phyloP scores from a whole-genome alignment of 768 basidiomycete genomes.

The Phlegmacium glaucopus region DNA sequence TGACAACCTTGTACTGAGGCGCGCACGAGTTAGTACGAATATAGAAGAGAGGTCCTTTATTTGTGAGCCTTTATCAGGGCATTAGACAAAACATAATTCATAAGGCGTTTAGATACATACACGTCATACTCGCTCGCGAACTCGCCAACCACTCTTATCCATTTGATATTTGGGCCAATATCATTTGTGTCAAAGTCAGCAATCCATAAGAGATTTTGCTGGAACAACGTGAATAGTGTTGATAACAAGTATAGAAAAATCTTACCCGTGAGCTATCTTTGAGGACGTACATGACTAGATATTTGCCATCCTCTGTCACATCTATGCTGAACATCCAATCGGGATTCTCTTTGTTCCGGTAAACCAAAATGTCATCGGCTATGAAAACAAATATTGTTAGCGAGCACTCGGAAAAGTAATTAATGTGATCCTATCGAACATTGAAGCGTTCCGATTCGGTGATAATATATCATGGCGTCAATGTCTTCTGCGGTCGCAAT shows the following conservation, averaged over 20 bases:
- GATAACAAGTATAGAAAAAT: slow-evolving; percentile 5
- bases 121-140: slow-evolving; percentile 64
- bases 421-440: slow-evolving; percentile 33
- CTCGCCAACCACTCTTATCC: slow-evolving; percentile 68
- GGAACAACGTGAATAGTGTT: background rate
- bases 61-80: slow-evolving; percentile 48
- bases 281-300: slow-evolving; percentile 49
- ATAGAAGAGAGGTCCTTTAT: slow-evolving; percentile 60
- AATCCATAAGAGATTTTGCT: slow-evolving; percentile 78
- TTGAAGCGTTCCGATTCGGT: slow-evolving; percentile 68
- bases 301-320: slow-evolving; percentile 64
- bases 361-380: slow-evolving; percentile 70
- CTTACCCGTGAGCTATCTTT: slow-evolving; percentile 65
- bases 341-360: slow-evolving; percentile 60
- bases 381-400: slow-evolving; percentile 2
- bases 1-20: slow-evolving; percentile 62
- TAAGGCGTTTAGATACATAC: slow-evolving; percentile 36
- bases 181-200: slow-evolving; percentile 57
- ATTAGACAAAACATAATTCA: background rate
- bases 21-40: slow-evolving; percentile 65
- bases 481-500: slow-evolving; percentile 60
- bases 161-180: slow-evolving; percentile 63
- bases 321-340: slow-evolving; percentile 60
- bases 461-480: slow-evolving; percentile 77
- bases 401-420: background rate